A percentile compares a stretch with the other conserved stretches of the same genome.
Conservation (phyloP, 495 filamentous ascomycete genomes). For the Neurospora sp. region DNA sequence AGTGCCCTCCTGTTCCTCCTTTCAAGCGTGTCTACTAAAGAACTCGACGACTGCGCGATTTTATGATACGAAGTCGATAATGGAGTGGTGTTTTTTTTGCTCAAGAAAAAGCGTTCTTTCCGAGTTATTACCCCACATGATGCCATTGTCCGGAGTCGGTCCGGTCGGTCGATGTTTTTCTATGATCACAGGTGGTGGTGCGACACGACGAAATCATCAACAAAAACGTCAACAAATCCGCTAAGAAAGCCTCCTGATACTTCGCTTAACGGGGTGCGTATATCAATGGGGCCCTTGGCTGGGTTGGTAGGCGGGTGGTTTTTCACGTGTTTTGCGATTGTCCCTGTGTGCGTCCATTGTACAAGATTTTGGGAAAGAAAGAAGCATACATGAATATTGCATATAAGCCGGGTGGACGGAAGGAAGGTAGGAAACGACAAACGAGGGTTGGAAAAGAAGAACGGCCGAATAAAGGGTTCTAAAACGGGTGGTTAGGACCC, state of each 20-base stretch:
- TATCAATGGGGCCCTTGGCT: not conserved
- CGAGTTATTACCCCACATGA: not conserved
- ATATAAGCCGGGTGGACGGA: not conserved
- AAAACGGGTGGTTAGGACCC: not conserved
- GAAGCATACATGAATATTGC: slow-evolving; percentile 1
- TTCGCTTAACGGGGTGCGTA: not conserved
- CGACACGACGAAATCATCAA: not conserved
- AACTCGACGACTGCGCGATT: not conserved
- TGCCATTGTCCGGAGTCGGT: not conserved
- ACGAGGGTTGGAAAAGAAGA: not conserved
- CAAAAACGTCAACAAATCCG: not conserved
- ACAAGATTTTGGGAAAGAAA: not conserved
- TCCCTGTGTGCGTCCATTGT: not conserved
- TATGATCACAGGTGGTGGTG: not conserved
- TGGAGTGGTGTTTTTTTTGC: not conserved
- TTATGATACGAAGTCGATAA: not conserved
- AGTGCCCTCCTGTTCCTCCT: slow-evolving; percentile 81
- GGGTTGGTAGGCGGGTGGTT: not conserved
- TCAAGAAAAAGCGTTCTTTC: not conserved
- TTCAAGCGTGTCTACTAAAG: slow-evolving; percentile 77
- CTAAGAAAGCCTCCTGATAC: not conserved
- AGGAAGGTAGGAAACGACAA: not conserved
- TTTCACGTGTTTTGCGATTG: not conserved
- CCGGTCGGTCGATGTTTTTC: not conserved
- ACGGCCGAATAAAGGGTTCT: not conserved